phyloP scores from a whole-genome alignment of 495 filamentous ascomycete genomes.

The Penicillium waksmanii region DNA sequence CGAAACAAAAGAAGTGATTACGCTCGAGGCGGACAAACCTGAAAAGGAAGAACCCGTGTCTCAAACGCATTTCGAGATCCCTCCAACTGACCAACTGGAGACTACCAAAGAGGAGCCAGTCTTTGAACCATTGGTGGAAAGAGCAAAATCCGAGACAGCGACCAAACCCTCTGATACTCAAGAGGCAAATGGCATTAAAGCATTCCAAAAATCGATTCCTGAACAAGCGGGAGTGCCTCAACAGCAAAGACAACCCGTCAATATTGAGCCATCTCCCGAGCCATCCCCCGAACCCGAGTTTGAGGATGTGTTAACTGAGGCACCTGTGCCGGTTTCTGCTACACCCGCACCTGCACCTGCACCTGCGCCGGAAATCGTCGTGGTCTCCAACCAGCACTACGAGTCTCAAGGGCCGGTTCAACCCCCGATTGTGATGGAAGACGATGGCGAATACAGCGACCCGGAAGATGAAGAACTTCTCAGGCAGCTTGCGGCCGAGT shows the following conservation, averaged over 20 bases:
- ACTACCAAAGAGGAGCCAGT: conserved; percentile 1
- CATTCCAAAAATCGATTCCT: neutral
- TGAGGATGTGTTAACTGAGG: conserved; percentile 48
- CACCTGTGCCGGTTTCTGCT: conserved; percentile 2
- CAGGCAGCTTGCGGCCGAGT: conserved; percentile 81
- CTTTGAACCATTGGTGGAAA: conserved; percentile 8
- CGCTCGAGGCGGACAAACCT: conserved; percentile 42
- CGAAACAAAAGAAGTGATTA: conserved; percentile 42
- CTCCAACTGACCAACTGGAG: conserved; percentile 1
- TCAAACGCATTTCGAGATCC: neutral
- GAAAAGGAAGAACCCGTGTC: conserved; percentile 20
- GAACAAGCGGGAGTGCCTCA: neutral
- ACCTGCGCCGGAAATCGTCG: conserved; percentile 12
- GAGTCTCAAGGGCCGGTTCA: conserved; percentile 26
- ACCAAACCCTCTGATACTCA: conserved; percentile 4
- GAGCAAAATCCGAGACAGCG: conserved; percentile 6
- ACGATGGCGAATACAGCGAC: conserved; percentile 68
- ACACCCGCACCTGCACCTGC: neutral
- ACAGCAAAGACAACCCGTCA: conserved; percentile 4
- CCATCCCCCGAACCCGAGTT: conserved; percentile 58
- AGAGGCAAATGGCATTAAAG: neutral
- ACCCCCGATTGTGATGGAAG: conserved; percentile 35
- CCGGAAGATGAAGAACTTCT: conserved; percentile 91
- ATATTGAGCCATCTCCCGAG: conserved; percentile 43
- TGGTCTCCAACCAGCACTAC: conserved; percentile 16